Evolutionary conservation across 371 early-diverging fungal genomes (phyloP), one percentile per base, ranked within the genome.

Genomic region (Furculomyces boomerangus): DNA sequence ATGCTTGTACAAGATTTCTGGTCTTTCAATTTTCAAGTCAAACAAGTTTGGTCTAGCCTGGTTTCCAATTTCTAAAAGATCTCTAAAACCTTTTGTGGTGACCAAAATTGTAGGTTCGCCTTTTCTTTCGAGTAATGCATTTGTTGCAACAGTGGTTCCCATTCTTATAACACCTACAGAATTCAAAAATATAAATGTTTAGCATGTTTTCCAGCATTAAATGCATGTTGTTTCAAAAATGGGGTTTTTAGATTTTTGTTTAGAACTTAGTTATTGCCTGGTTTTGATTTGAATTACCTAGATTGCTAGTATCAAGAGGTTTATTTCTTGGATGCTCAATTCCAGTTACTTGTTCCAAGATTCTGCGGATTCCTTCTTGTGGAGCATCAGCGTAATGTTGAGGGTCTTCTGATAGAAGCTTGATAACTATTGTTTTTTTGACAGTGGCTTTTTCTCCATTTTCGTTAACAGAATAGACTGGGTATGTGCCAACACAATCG

Each of bases 101-200:
- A 97, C 57, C 47, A 94, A 69, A 8, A 85, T 91, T 63, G 81
- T 78, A 24, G 72, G 75, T 67, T 90, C 91, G 1, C 97, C 97
- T 57, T 89, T 86, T 48, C 88, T 71, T 65, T 90, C 90, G 53
- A 90, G 64, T 5, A 90, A 66, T 7, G 94, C 93, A 58, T 97
- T 97, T 13, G 97, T 97, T 0, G 97, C 97, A 0, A 97, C 95
- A 0, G 95, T 97, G 0, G 93, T 94, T 30, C 93, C 93, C 91
- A 93, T 93, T 29, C 93, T 82, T 28, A 96, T 83, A 43, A 83
- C 77, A 50, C 83, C 84, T 54, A 32, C n/a, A n/a, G n/a, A n/a
- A n/a, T n/a, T n/a, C n/a, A 39, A 10, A 39, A 39, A 39, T 39
- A 39, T 39, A 39, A 39, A 22, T 45, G 45, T 45, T 45, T 22